These are phyloP conservation scores for Serendipita indica DNA, from an alignment of 768 basidiomycete genomes.

Conservation along the genomic window DNA sequence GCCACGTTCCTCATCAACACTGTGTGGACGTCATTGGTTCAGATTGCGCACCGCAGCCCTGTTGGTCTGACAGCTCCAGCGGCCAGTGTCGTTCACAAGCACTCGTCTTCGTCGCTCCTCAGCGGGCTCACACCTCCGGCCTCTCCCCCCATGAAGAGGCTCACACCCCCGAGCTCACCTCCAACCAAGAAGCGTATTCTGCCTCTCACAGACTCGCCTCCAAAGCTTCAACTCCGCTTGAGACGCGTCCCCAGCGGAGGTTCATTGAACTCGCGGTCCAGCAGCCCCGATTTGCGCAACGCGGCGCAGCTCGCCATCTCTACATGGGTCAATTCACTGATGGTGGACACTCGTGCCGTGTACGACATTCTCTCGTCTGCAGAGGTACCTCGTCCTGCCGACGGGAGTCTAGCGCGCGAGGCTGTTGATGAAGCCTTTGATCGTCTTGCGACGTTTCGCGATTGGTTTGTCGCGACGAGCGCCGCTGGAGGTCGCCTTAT, in stretches of 20 bases:
- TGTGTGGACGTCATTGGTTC: conserved; percentile 60
- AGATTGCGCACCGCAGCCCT: conserved; percentile 42
- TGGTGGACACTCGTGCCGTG: conserved; percentile 46
- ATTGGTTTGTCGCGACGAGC: conserved; percentile 19
- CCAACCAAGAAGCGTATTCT: conserved; percentile 11
- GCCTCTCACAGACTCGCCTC: not conserved
- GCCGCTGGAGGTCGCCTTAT: conserved; percentile 19
- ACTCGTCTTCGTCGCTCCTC: conserved; percentile 20
- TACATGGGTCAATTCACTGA: conserved; percentile 28
- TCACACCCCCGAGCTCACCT: conserved; percentile 9
- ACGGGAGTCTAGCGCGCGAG: conserved; percentile 50
- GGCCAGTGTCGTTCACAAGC: conserved; percentile 15
- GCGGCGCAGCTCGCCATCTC: conserved; percentile 24
- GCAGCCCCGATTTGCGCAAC: conserved; percentile 20
- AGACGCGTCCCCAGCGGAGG: conserved; percentile 15
- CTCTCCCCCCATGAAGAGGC: not conserved
- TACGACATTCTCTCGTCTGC: conserved; percentile 37
- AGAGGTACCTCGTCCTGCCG: conserved; percentile 43
- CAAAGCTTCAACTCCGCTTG: conserved; percentile 28
- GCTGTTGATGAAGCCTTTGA: conserved; percentile 69
- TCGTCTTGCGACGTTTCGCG: conserved; percentile 38
- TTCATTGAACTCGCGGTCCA: not conserved
- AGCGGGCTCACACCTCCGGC: conserved; percentile 3
- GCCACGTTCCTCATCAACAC: conserved; percentile 60
- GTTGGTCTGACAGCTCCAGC: not conserved